Conservation (phyloP, 257 asterid species). For the Nicotiana paniculata region DNA sequence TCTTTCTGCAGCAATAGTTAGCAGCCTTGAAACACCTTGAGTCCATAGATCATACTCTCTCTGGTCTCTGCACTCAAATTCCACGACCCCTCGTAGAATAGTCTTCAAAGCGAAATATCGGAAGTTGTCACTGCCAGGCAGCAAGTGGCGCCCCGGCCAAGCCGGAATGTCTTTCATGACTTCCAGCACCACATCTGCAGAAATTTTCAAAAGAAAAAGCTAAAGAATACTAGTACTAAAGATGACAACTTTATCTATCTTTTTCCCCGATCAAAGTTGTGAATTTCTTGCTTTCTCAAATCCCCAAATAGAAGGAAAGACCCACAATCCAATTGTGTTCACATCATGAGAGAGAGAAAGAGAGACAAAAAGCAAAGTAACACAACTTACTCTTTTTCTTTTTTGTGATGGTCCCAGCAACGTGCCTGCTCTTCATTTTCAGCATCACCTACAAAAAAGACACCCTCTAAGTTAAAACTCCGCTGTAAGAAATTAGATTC, state of each 20-base stretch:
- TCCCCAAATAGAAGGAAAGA: constrained; percentile 58
- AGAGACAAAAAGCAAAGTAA: constrained; percentile 31
- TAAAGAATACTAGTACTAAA: constrained; percentile 10
- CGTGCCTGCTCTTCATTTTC: constrained; percentile 95
- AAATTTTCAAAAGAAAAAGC: not conserved
- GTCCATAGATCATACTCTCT: constrained; percentile 94
- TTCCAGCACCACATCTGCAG: constrained; percentile 71
- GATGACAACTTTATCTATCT: constrained; percentile 24
- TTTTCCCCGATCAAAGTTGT: constrained; percentile 14
- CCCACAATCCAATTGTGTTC: constrained; percentile 52
- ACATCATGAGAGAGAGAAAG: constrained; percentile 34
- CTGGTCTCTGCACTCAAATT: constrained; percentile 78
- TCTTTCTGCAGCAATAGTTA: constrained; percentile 68
- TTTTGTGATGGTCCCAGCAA: constrained; percentile 96
- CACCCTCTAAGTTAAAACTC: constrained; percentile 18
- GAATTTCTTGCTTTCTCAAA: constrained; percentile 56
- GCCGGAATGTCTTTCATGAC: constrained; percentile 80
- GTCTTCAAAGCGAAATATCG: constrained; percentile 82
- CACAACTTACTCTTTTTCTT: constrained; percentile 93
- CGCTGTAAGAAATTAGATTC: constrained; percentile 24
- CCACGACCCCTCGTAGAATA: constrained; percentile 65
- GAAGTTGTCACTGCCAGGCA: constrained; percentile 74
- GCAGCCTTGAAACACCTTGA: constrained; percentile 86
- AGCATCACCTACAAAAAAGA: constrained; percentile 51
- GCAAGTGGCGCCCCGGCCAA: constrained; percentile 96